Evolutionary conservation across 495 filamentous ascomycete species (phyloP), one percentile per base, ranked within the genome.

Genomic region (Melanomma pulvis-pyrius): DNA sequence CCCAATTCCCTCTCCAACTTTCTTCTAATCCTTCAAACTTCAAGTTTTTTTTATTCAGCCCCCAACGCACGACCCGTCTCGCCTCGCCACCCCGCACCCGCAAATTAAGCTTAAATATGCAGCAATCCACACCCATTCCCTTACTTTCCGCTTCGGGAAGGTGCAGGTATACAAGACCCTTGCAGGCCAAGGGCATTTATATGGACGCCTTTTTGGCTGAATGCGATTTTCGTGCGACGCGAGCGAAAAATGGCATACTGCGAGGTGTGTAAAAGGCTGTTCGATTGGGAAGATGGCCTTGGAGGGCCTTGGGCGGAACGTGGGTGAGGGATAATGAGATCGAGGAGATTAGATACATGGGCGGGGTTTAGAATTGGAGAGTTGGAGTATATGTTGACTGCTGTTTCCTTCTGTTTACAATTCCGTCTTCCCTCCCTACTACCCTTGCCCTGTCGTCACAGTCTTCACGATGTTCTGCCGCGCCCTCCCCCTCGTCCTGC

Each of bases 81-180:
- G 24, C 17, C 22, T 6, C 51, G 3, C 51, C 24, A 26, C 30
- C 54, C 54, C 54, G 47, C 46, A 53, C 59, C 49, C 41, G 19
- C 39, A 17, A 25, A 55, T 54, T 63, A 63, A 63, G 60, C 60
- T 63, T 63, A 63, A 63, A 26, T 30, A 36, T 17, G 29, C 60
- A 63, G 50, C 36, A 55, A 63, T 63, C 60, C 32, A 63, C 36
- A 32, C 49, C 29, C n/a, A 44, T 63, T 50, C 60, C 11, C 39
- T 3, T 17, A 44, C 39, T 44, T 44, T 15, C 39, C 17, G 39
- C 9, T 44, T 3, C 39, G 39, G n/a, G 39, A 44, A 44, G 39
- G 22, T 30, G 44, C 12, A 21, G 49, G 60, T 24, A 63, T 21
- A 50, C 55, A 32, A 1, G 17, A 15, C 17, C 19, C 46, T 19